Conservation (phyloP, 2,329 filamentous ascomycete species). For the Pseudohalonectria lignicola region DNA sequence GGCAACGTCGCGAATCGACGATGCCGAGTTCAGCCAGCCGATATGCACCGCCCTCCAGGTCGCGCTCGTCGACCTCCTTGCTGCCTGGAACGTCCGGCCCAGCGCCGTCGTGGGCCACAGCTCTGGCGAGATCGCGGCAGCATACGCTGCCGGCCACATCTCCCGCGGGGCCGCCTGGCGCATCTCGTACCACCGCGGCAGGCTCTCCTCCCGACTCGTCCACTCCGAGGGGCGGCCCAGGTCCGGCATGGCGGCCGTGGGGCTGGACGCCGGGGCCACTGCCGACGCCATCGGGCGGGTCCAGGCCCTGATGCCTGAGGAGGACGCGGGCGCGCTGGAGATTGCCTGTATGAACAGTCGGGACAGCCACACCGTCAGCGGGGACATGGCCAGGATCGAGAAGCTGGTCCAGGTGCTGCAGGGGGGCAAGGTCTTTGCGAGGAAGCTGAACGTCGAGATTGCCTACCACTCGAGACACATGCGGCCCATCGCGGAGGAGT, state of each 20-base stretch:
- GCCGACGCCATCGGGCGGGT: constrained; percentile 6
- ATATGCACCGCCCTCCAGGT: constrained; percentile 26
- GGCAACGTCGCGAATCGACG: constrained; percentile 6
- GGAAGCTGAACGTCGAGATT: constrained; percentile 16
- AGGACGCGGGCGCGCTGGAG: constrained; percentile 10
- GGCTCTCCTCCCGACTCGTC: constrained; percentile 12
- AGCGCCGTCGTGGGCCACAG: constrained; percentile 28
- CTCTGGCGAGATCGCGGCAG: constrained; percentile 31
- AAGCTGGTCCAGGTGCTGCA: constrained; percentile 8
- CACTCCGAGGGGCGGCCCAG: constrained; percentile 7
- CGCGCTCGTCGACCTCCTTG: constrained; percentile 26
- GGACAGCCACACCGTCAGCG: constrained; percentile 14
- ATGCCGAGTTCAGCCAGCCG: constrained; percentile 17
- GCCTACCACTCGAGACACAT: constrained; percentile 23
- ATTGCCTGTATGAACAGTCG: constrained; percentile 13
- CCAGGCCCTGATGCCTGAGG: constrained; percentile 12
- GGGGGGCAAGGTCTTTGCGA: constrained; percentile 10
- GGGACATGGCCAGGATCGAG: constrained; percentile 11
- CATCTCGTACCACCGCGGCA: constrained; percentile 27
- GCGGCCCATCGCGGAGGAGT: constrained; percentile 9
- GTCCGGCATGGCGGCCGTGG: constrained; percentile 15
- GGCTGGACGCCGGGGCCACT: constrained; percentile 11
- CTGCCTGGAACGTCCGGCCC: constrained; percentile 17
- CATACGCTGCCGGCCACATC: constrained; percentile 26
- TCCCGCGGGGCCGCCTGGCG: constrained; percentile 22